Percentiles rank a stretch among this genome's conserved stretches.
These are phyloP conservation scores for Neofusicoccum cordaticola DNA, from an alignment of 2,329 filamentous ascomycete species.

Conservation along the genomic window DNA sequence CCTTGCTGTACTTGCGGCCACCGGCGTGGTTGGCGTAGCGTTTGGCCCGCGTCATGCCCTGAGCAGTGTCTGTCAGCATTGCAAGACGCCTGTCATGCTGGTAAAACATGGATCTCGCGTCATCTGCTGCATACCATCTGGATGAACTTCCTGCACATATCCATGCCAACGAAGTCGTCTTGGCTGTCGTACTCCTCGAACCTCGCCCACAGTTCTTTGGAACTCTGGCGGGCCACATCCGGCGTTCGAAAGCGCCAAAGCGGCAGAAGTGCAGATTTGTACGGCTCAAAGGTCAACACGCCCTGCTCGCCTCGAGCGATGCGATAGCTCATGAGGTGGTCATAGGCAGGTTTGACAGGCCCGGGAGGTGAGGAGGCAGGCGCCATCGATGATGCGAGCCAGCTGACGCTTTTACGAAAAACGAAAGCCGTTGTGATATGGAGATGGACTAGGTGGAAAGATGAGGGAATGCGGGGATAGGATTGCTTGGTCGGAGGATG, in stretches of 20 bases:
- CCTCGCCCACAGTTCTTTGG: conserved; percentile 46
- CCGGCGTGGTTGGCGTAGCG: conserved; percentile 58
- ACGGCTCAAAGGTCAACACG: conserved; percentile 62
- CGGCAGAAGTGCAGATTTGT: conserved; percentile 59
- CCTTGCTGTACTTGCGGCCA: conserved; percentile 54
- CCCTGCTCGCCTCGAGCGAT: conserved; percentile 61
- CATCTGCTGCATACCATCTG: conserved; percentile 50
- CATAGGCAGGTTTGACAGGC: conserved; percentile 19
- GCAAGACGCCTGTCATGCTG: not conserved
- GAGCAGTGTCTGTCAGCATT: not conserved
- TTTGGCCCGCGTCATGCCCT: conserved; percentile 59
- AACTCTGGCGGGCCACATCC: conserved; percentile 51
- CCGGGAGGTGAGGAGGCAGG: not conserved
- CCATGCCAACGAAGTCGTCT: conserved; percentile 62
- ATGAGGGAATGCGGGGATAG: not conserved
- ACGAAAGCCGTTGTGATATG: no score
- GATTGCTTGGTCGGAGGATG: not conserved
- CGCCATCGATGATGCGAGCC: not conserved
- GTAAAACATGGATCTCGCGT: no score
- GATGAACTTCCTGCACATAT: conserved; percentile 63
- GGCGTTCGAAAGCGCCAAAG: conserved; percentile 59
- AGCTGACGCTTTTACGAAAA: no score
- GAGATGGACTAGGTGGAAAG: no score
- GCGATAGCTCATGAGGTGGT: conserved; percentile 51
- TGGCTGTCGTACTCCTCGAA: conserved; percentile 53